Conservation (phyloP, 1,284 basidiomycete species). For the Trichosporon faecale region DNA sequence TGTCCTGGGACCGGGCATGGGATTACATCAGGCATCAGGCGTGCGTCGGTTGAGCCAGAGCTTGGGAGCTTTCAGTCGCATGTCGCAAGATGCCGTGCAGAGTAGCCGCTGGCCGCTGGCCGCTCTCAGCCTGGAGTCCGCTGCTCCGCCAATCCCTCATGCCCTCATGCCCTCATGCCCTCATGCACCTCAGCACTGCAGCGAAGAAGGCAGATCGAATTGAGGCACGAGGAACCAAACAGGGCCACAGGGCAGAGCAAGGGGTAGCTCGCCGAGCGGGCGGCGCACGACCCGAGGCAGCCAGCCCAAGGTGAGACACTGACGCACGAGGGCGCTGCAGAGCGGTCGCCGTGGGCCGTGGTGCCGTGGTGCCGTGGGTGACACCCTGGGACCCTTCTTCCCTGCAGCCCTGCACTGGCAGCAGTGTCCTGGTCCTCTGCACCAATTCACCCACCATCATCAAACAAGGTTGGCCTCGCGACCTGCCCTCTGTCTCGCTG, state of each 20-base stretch:
- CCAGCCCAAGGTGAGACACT: not conserved
- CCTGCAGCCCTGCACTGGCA: not conserved
- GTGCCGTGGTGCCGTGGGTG: too few relatives aligned
- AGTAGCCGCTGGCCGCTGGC: too few relatives aligned
- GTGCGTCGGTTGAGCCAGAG: not conserved
- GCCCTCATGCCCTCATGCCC: too few relatives aligned
- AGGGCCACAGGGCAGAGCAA: not conserved
- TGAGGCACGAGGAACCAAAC: not conserved
- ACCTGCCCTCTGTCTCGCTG: not conserved
- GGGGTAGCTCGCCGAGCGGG: not conserved
- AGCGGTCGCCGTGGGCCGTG: not conserved
- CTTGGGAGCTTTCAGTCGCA: not conserved
- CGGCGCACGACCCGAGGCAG: not conserved
- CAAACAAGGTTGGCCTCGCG: not conserved
- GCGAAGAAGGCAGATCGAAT: not conserved
- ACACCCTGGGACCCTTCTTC: not conserved
- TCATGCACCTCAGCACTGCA: too few relatives aligned
- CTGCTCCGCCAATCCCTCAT: too few relatives aligned
- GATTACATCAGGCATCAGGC: slow-evolving; percentile 4
- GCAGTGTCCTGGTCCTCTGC: not conserved
- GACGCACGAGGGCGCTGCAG: not conserved
- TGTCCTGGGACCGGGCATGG: not conserved
- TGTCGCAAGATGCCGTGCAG: not conserved
- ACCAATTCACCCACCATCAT: not conserved
- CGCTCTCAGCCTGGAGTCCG: too few relatives aligned